phyloP scores from a whole-genome alignment of 177 flowering plant genomes.

The Tripterygium wilfordii region DNA sequence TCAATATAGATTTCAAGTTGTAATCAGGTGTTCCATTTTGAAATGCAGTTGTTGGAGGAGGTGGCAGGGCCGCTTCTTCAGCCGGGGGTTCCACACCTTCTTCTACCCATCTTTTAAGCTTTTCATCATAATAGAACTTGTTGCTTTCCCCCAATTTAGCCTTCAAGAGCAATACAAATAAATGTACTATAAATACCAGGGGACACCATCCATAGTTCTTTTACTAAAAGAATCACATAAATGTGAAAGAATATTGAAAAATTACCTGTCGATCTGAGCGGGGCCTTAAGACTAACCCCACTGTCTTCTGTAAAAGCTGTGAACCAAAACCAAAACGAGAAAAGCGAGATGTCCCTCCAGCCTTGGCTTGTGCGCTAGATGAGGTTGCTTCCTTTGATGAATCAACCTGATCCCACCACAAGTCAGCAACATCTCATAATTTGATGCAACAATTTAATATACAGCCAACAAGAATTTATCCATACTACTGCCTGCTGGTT shows the following conservation, averaged over 20 bases:
- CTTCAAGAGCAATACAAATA: conserved; percentile 23
- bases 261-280: conserved; percentile 83
- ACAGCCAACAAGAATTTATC: no score
- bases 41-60: conserved; percentile 76
- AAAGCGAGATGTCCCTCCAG: conserved; percentile 64
- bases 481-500: not conserved
- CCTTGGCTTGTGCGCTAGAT: conserved; percentile 37
- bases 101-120: conserved; percentile 95
- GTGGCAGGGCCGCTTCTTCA: conserved; percentile 75
- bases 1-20: conserved; percentile 42
- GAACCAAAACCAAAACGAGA: conserved; percentile 76
- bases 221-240: not conserved
- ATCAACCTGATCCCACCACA: conserved; percentile 32
- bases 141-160: conserved; percentile 92
- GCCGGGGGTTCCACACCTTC: conserved; percentile 83
- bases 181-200: conserved; percentile 5
- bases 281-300: conserved; percentile 78
- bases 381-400: conserved; percentile 44
- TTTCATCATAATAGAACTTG: conserved; percentile 91
- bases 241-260: conserved; percentile 4
- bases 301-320: conserved; percentile 73
- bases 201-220: not conserved
- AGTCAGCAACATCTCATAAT: no score
- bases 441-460: no score
- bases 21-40: conserved; percentile 61